Evolutionary conservation across 345 rosid species (phyloP).

Genomic region (Zanthoxylum bungeanum): DNA sequence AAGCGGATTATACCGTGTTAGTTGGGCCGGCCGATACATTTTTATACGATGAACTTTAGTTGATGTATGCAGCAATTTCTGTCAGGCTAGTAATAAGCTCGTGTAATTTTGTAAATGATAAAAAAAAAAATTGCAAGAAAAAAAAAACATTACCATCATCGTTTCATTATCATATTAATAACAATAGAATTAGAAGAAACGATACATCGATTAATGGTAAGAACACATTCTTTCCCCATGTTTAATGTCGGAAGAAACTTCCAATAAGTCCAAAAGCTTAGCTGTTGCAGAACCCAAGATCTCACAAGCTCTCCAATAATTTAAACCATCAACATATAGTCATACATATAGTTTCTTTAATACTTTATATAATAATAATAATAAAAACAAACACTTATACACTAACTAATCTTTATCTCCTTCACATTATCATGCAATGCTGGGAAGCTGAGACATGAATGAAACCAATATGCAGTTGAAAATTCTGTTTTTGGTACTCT

Average conservation of each 20-base stretch:
- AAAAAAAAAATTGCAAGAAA: neutral
- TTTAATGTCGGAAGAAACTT: slow-evolving; percentile 61
- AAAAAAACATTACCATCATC: slow-evolving; percentile 1
- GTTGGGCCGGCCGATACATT: too few species aligned
- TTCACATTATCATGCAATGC: slow-evolving; percentile 33
- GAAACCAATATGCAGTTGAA: slow-evolving; percentile 29
- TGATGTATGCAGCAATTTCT: neutral
- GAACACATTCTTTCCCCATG: slow-evolving; percentile 62
- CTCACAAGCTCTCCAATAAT: slow-evolving; percentile 45
- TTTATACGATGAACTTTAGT: neutral
- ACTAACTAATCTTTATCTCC: slow-evolving; percentile 36
- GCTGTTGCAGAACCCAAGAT: slow-evolving; percentile 50
- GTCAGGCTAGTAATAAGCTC: neutral
- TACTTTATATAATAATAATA: slow-evolving; percentile 19
- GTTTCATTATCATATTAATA: slow-evolving; percentile 22
- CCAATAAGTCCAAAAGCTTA: slow-evolving; percentile 52
- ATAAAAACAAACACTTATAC: slow-evolving; percentile 26
- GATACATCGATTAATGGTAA: slow-evolving; percentile 24
- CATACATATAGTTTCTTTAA: slow-evolving; percentile 3
- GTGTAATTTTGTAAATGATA: neutral
- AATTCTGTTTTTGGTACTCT: slow-evolving; percentile 24
- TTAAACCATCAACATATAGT: slow-evolving; percentile 10
- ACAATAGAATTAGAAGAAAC: slow-evolving; percentile 30
- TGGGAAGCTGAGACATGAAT: slow-evolving; percentile 24
- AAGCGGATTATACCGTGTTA: too few species aligned